Evolutionary conservation across 1,284 basidiomycete genomes (phyloP).

Genomic region (Marasmius tenuissimus): DNA sequence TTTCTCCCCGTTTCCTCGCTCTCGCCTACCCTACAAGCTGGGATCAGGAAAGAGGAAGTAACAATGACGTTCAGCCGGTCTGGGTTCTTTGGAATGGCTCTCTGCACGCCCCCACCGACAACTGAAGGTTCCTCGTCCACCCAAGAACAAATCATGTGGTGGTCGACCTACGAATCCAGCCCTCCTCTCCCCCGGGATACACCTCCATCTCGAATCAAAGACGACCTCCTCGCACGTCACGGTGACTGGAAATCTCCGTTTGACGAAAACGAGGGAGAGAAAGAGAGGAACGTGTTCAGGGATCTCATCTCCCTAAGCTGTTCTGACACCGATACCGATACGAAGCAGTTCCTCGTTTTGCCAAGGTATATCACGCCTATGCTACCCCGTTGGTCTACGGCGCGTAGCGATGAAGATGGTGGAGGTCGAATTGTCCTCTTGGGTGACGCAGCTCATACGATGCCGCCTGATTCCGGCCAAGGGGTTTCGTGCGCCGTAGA

Average conservation of each 20-base stretch:
- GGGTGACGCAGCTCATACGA: constrained; percentile 38
- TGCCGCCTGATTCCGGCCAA: constrained; percentile 38
- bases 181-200: constrained; percentile 24
- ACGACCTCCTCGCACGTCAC: constrained; percentile 31
- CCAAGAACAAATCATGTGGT: constrained; percentile 32
- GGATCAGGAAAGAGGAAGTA: constrained; percentile 26
- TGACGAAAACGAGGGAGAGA: constrained; percentile 18
- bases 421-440: constrained; percentile 32
- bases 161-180: constrained; percentile 36
- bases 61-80: constrained; percentile 36
- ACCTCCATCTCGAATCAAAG: constrained; percentile 23
- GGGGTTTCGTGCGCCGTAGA: constrained; percentile 37
- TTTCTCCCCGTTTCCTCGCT: constrained; percentile 32
- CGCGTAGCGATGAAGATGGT: constrained; percentile 12
- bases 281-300: constrained; percentile 12
- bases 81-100: constrained; percentile 37
- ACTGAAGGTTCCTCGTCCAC: constrained; percentile 10
- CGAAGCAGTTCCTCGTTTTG: constrained; percentile 24
- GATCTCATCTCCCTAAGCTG: constrained; percentile 31
- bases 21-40: constrained; percentile 23
- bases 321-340: not conserved
- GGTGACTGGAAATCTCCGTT: constrained; percentile 32
- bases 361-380: constrained; percentile 33
- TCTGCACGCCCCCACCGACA: constrained; percentile 12
- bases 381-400: constrained; percentile 29